Conservation (phyloP, 2,329 filamentous ascomycete genomes). For the Curvularia lunata region DNA sequence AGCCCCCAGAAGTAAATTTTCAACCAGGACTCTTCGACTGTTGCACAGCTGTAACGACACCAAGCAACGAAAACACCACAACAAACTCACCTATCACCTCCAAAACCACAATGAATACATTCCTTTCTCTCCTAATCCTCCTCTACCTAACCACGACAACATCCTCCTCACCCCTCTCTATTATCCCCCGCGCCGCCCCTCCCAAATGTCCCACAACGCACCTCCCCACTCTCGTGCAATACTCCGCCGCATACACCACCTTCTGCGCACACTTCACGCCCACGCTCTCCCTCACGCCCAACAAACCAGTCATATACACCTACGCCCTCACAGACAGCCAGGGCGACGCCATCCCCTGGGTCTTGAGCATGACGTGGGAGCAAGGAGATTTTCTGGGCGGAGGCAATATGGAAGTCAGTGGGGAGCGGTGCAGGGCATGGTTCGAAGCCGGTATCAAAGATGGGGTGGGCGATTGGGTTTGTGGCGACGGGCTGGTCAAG, state of each 20-base stretch:
- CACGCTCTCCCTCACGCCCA: background rate
- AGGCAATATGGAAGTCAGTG: background rate
- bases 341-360: background rate
- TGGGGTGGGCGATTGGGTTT: background rate
- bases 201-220: background rate
- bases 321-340: background rate
- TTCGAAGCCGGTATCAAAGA: background rate
- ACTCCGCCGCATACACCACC: background rate
- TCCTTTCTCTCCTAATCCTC: too few relatives aligned
- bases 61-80: too few relatives aligned
- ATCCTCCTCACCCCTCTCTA: too few relatives aligned
- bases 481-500: background rate
- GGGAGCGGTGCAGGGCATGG: background rate
- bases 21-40: too few relatives aligned
- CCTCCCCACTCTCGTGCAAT: background rate
- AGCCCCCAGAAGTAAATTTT: too few relatives aligned
- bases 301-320: background rate
- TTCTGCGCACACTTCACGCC: conserved; percentile 6
- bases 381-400: background rate
- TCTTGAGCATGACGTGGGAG: background rate
- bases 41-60: too few relatives aligned
- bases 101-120: too few relatives aligned
- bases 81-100: too few relatives aligned
- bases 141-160: too few relatives aligned
- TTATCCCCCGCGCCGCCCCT: background rate